A percentile compares a stretch with the other conserved stretches of the same genome.
Conservation (phyloP, 805 yeast genomes). For the Brettanomyces sp. region DNA sequence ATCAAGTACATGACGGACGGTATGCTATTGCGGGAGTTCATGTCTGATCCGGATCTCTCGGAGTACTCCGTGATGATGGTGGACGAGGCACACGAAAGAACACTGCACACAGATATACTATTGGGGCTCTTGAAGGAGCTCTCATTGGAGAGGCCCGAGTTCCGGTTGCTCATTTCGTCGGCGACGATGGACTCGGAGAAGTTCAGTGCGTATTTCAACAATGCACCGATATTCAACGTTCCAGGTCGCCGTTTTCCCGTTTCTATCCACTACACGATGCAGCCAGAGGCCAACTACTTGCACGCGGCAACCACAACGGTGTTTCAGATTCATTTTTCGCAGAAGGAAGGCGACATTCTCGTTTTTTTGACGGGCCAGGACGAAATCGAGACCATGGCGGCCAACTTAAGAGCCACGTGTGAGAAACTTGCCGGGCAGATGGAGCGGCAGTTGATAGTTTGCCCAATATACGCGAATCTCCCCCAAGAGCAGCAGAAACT, state of each 20-base stretch:
- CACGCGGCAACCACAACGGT: constrained; percentile 86
- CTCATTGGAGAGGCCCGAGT: constrained; percentile 50
- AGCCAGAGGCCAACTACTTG: constrained; percentile 84
- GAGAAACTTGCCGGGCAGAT: constrained; percentile 45
- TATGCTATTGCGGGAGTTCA: constrained; percentile 78
- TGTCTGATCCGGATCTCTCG: constrained; percentile 61
- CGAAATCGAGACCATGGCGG: constrained; percentile 80
- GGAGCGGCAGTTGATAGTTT: constrained; percentile 54
- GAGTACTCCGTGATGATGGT: constrained; percentile 78
- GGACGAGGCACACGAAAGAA: constrained; percentile 96
- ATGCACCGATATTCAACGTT: constrained; percentile 78
- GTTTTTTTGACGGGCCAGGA: constrained; percentile 95
- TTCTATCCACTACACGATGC: constrained; percentile 69
- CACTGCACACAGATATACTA: constrained; percentile 79
- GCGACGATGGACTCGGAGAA: constrained; percentile 91
- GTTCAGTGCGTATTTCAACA: constrained; percentile 71
- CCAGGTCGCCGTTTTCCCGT: constrained; percentile 96
- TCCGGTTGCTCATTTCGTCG: constrained; percentile 75
- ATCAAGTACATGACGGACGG: constrained; percentile 95
- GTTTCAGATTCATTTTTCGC: constrained; percentile 73
- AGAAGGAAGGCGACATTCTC: constrained; percentile 69
- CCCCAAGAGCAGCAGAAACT: constrained; percentile 75
- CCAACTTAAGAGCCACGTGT: constrained; percentile 57
- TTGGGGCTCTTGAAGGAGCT: constrained; percentile 75
- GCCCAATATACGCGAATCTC: constrained; percentile 87